These are phyloP conservation scores for Zygoascus sp. DNA, from an alignment of 1,139 yeast species.

Conservation along the genomic window DNA sequence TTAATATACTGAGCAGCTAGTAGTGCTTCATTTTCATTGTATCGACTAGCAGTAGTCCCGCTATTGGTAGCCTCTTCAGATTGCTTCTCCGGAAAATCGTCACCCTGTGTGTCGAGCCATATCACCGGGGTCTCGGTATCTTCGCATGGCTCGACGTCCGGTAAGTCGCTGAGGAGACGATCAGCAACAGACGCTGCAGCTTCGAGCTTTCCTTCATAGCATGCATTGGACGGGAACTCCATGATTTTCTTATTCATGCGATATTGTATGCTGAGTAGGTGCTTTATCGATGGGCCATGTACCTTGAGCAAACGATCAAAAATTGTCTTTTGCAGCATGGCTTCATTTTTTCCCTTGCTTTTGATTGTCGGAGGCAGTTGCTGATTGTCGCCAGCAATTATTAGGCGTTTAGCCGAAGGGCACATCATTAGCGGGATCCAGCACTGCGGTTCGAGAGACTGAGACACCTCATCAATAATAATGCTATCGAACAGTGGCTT, in stretches of 20 bases:
- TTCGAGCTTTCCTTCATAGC: slow-evolving; percentile 58
- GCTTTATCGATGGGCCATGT: slow-evolving; percentile 49
- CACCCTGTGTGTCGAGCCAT: slow-evolving; percentile 93
- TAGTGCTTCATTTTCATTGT: slow-evolving; percentile 67
- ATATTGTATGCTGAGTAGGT: slow-evolving; percentile 69
- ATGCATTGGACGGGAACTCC: slow-evolving; percentile 65
- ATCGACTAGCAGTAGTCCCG: slow-evolving; percentile 41
- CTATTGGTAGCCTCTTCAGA: slow-evolving; percentile 34
- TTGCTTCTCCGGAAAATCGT: slow-evolving; percentile 56
- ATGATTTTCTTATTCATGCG: slow-evolving; percentile 79
- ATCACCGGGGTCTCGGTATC: slow-evolving; percentile 47
- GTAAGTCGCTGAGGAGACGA: slow-evolving; percentile 53
- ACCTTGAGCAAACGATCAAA: slow-evolving; percentile 68
- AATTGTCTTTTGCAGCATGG: slow-evolving; percentile 56
- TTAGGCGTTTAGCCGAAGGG: slow-evolving; percentile 52
- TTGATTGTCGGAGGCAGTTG: slow-evolving; percentile 59
- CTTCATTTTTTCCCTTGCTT: slow-evolving; percentile 29
- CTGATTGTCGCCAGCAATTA: slow-evolving; percentile 64
- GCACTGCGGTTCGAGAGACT: slow-evolving; percentile 89
- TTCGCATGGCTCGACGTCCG: slow-evolving; percentile 44
- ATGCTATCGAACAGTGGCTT: slow-evolving; percentile 62
- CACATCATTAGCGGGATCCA: slow-evolving; percentile 89
- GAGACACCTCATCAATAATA: slow-evolving; percentile 93
- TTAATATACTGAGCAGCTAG: slow-evolving; percentile 56
- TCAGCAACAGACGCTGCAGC: slow-evolving; percentile 60